These are phyloP conservation scores for Saturnispora hagleri DNA, from an alignment of 805 yeast genomes.

Conservation along the genomic window DNA sequence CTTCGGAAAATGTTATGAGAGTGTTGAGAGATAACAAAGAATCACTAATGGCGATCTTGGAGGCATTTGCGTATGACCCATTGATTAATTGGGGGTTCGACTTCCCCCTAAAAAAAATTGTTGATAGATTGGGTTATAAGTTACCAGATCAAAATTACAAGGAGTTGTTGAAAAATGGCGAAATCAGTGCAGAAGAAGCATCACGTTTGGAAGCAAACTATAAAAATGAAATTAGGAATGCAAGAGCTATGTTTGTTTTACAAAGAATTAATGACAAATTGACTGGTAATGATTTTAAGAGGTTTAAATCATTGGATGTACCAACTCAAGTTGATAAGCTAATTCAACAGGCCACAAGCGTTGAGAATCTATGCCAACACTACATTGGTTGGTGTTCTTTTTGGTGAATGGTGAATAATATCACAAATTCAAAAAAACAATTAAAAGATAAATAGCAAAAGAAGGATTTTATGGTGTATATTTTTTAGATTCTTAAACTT, in stretches of 20 bases:
- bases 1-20: conserved; percentile 96
- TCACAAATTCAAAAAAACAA: no score
- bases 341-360: conserved; percentile 93
- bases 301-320: conserved; percentile 61
- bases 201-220: conserved; percentile 60
- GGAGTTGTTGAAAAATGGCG: conserved; percentile 61
- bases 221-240: conserved; percentile 66
- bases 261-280: conserved; percentile 86
- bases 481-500: no score
- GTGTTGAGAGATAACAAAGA: conserved; percentile 90
- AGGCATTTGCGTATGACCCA: conserved; percentile 98
- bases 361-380: conserved; percentile 92
- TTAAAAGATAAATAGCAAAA: background rate
- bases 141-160: conserved; percentile 61
- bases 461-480: background rate
- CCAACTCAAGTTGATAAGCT: conserved; percentile 88
- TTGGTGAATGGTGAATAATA: conserved; percentile 46
- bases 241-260: conserved; percentile 84
- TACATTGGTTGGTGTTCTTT: conserved; percentile 99
- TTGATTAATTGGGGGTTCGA: conserved; percentile 98
- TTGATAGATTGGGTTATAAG: conserved; percentile 46
- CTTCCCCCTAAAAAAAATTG: conserved; percentile 70
- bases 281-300: conserved; percentile 85
- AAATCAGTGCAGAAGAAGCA: conserved; percentile 71
- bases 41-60: conserved; percentile 93